phyloP scores from a whole-genome alignment of 768 basidiomycete species.

The Boletus rex-veris region DNA sequence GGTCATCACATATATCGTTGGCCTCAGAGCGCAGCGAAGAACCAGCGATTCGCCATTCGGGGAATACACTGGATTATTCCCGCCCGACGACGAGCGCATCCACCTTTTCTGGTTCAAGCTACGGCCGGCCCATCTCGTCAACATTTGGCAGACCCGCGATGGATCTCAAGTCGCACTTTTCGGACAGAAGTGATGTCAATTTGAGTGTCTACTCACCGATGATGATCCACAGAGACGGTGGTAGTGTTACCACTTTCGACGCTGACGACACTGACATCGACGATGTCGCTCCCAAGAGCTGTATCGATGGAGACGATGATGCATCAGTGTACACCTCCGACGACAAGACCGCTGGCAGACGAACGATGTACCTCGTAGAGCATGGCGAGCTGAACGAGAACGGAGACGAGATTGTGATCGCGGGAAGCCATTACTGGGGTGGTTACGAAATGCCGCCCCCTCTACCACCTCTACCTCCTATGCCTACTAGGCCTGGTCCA shows the following conservation, averaged over 20 bases:
- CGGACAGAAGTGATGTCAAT: conserved; percentile 17
- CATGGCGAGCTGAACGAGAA: conserved; percentile 24
- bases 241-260: conserved; percentile 18
- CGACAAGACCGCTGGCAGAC: conserved; percentile 33
- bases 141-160: background rate
- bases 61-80: conserved; percentile 6
- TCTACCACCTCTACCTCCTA: conserved; percentile 17
- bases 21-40: conserved; percentile 17
- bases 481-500: conserved; percentile 19
- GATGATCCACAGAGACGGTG: conserved; percentile 17
- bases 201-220: conserved; percentile 16
- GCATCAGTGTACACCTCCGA: conserved; percentile 29
- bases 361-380: conserved; percentile 34
- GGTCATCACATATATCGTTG: conserved; percentile 22
- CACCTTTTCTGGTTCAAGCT: conserved; percentile 17
- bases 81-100: conserved; percentile 24
- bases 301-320: conserved; percentile 25
- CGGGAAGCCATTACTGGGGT: conserved; percentile 22
- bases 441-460: conserved; percentile 16
- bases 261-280: conserved; percentile 24
- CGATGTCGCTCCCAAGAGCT: conserved; percentile 8
- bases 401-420: conserved; percentile 18
- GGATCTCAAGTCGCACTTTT: conserved; percentile 17
- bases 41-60: conserved; percentile 7
- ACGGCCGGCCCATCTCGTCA: conserved; percentile 13